Evolutionary conservation across 169 alveolate species (phyloP).

Genomic region (Plasmodium coatneyi): DNA sequence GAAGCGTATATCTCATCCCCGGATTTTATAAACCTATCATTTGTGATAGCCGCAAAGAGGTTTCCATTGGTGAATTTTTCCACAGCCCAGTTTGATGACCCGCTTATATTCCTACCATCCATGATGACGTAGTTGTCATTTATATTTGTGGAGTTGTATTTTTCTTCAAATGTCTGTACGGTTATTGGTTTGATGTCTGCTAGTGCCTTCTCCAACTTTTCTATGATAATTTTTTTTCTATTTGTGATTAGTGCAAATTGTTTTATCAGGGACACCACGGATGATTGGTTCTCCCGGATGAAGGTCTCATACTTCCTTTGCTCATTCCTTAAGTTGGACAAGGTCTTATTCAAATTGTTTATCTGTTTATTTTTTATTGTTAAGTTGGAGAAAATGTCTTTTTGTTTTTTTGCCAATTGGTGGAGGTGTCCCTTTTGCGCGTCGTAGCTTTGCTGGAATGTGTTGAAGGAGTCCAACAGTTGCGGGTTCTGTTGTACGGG

Average conservation of each 20-base stretch:
- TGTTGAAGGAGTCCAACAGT: neutral
- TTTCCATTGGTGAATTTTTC: conserved; percentile 66
- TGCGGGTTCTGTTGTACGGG: neutral
- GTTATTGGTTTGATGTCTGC: conserved; percentile 28
- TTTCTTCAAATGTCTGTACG: conserved; percentile 42
- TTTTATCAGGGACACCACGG: conserved; percentile 12
- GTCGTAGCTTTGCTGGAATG: conserved; percentile 32
- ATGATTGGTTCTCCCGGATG: conserved; percentile 6
- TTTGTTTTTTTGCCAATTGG: conserved; percentile 15
- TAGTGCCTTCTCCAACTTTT: conserved; percentile 35
- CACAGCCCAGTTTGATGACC: conserved; percentile 59
- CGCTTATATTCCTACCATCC: conserved; percentile 34
- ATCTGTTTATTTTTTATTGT: conserved; percentile 15
- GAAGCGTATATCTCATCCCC: conserved; percentile 44
- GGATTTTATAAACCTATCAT: conserved; percentile 31
- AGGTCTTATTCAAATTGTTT: conserved; percentile 1
- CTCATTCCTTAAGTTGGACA: conserved; percentile 18
- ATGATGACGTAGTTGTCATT: conserved; percentile 57
- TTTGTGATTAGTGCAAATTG: conserved; percentile 50
- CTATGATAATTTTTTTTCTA: conserved; percentile 33
- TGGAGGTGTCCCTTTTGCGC: conserved; percentile 14
- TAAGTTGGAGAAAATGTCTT: conserved; percentile 41
- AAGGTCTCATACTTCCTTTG: conserved; percentile 10
- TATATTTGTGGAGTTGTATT: conserved; percentile 31
- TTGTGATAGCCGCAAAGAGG: conserved; percentile 49